These are phyloP conservation scores for Pseudonectria foliicola DNA, from an alignment of 2,329 filamentous ascomycete genomes.

Conservation along the genomic window DNA sequence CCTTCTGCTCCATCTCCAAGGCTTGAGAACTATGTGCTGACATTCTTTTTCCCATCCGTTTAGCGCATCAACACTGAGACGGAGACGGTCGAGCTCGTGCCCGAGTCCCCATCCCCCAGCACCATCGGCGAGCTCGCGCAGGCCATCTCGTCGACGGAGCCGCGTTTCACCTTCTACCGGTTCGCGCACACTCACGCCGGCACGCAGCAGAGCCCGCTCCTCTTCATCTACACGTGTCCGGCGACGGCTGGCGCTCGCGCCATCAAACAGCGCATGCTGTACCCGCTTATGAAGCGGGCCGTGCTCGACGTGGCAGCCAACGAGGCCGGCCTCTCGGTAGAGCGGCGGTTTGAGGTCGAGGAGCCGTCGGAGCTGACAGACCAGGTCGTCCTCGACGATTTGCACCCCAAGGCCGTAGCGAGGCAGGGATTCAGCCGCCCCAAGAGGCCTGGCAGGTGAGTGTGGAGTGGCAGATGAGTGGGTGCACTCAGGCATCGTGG, in stretches of 20 bases:
- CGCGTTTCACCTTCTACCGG: slow-evolving; percentile 72
- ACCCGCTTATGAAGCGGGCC: slow-evolving; percentile 62
- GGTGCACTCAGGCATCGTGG: no score
- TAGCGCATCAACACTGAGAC: slow-evolving; percentile 66
- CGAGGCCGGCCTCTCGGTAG: slow-evolving; percentile 58
- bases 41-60: no score
- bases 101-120: slow-evolving; percentile 42
- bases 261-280: slow-evolving; percentile 81
- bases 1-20: no score
- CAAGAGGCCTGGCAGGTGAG: slow-evolving; percentile 65
- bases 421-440: slow-evolving; percentile 69
- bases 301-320: slow-evolving; percentile 59
- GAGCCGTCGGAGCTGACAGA: slow-evolving; percentile 66
- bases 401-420: slow-evolving; percentile 59
- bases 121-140: slow-evolving; percentile 51
- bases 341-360: slow-evolving; percentile 64
- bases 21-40: no score
- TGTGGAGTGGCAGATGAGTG: slow-evolving; percentile 1
- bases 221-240: slow-evolving; percentile 82
- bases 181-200: slow-evolving; percentile 53
- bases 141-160: slow-evolving; percentile 59
- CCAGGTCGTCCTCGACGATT: slow-evolving; percentile 55
- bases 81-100: slow-evolving; percentile 62
- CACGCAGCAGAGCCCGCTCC: slow-evolving; percentile 47
- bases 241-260: slow-evolving; percentile 54